Evolutionary conservation across 2,329 filamentous ascomycete species (phyloP), one percentile per base, ranked within the genome.

Genomic region (Talaromyces rugulosus): DNA sequence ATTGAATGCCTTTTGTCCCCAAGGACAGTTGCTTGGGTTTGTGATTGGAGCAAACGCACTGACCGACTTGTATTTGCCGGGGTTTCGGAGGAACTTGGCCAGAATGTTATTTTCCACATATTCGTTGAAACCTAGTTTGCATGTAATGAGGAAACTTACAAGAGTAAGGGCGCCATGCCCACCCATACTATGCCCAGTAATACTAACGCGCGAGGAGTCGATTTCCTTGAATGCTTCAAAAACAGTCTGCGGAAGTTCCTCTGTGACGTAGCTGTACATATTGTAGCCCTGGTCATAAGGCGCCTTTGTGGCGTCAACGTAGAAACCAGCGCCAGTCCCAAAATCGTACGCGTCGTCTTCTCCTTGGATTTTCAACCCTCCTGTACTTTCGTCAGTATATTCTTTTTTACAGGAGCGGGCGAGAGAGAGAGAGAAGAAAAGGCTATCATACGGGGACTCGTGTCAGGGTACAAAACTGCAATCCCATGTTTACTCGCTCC

Each of bases 151-250:
- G 34, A 16, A n/a, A 23, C 72, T 56, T 72, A 86, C 83, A 69
- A 98, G 80, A 53, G 93, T 96, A 69, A 99, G 81, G 52, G 95
- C 95, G 65, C 95, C 95, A 77, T 99, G 95, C 0, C 95, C 95
- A 67, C 95, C 95, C 95, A 99, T 99, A 70, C 89, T 93, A 80
- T 99, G 95, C 5, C 95, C 95, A 47, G 91, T 91, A 71, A 99
- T 95, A 76, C 88, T 89, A 60, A 97, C 87, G 47, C 89, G 83
- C 31, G 71, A 77, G 0, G 77, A 71, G 75, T 98, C 94, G 33
- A 99, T 81, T 72, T 86, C 83, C 33, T 85, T 81, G 78, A 92
- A 96, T 30, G 85, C 83, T 33, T 77, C 76, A 76, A 93, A 96
- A 28, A 98, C 83, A 1, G 87, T 81, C 16, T 82, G 79, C 0